Evolutionary conservation across 2,329 filamentous ascomycete genomes (phyloP).

Genomic region (Aspergillus calidoustus): DNA sequence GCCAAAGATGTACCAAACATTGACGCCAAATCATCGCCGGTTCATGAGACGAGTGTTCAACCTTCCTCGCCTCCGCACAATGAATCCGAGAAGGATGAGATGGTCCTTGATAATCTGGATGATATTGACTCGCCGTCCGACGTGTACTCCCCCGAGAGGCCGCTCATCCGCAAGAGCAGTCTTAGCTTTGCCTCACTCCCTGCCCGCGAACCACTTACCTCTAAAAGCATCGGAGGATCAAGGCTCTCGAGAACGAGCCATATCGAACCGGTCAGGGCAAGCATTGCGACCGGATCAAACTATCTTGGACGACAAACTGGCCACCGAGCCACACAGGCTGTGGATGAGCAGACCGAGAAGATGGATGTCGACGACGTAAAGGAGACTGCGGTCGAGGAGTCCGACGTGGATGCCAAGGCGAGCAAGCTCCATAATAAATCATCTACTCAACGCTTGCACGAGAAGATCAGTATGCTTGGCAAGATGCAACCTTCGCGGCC

Average conservation of each 20-base stretch:
- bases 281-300: conserved; percentile 62
- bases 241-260: conserved; percentile 78
- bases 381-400: conserved; percentile 53
- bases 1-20: conserved; percentile 18
- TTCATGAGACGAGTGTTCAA: conserved; percentile 21
- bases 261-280: conserved; percentile 62
- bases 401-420: conserved; percentile 54
- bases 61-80: conserved; percentile 26
- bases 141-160: conserved; percentile 57
- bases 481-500: conserved; percentile 55
- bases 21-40: conserved; percentile 22
- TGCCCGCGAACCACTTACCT: conserved; percentile 83
- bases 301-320: conserved; percentile 75
- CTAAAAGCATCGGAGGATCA: conserved; percentile 76
- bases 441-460: conserved; percentile 90
- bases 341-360: conserved; percentile 51
- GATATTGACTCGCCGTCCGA: conserved; percentile 55
- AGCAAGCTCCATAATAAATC: conserved; percentile 76
- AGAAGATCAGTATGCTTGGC: conserved; percentile 81
- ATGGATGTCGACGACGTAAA: conserved; percentile 60
- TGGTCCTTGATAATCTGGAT: conserved; percentile 45
- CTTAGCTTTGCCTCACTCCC: conserved; percentile 92
- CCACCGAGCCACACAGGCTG: conserved; percentile 40
- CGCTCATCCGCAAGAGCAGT: conserved; percentile 87
- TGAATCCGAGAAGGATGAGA: conserved; percentile 35